Evolutionary conservation across 1,139 yeast species (phyloP), one percentile per base, ranked within the genome.

Genomic region (Blastobotrys buckinghamii): DNA sequence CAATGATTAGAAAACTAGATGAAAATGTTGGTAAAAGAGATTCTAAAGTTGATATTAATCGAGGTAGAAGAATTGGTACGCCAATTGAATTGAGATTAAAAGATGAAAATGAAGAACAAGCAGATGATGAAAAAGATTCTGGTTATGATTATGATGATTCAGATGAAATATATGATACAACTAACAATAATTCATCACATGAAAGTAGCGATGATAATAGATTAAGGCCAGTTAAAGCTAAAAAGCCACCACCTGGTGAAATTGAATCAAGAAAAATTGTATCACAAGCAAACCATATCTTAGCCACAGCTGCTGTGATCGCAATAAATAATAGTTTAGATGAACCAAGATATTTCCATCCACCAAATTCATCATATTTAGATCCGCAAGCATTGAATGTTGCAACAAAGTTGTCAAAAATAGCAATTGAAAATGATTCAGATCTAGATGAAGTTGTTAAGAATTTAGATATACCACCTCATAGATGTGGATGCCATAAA

Each of bases 181-280:
- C 24, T n/a, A n/a, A n/a, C n/a, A n/a, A n/a, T n/a, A n/a, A n/a
- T 12, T 12, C 12, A 30, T 12, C 12, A 30, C 13, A 30, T 12
- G 33, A 30, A 30, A 13, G 13, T 12, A 13, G 13, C 12, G 33
- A 30, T n/a, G n/a, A n/a, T n/a, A n/a, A 38, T 29, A 29, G 30
- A n/a, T 30, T 39, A 30, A 17, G 30, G 5, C 42, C 42, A 30
- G 42, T 39, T 22, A 30, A 32, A n/a, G 42, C 42, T 7, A 29
- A 39, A 6, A 6, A 6, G 12, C 39, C 39, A 17, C 39, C 39
- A 16, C 24, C 16, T 3, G 39, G 39, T 3, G 26, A 19, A 19
- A 16, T 17, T 6, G 39, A 3, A 4, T 26, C 39, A 8, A 7
- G 39, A 19, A 27, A 26, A 12, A 19, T 36, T 17, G 39, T 36